phyloP scores from a whole-genome alignment of 2,329 filamentous ascomycete genomes.

The Dryadomyces sulphureus region DNA sequence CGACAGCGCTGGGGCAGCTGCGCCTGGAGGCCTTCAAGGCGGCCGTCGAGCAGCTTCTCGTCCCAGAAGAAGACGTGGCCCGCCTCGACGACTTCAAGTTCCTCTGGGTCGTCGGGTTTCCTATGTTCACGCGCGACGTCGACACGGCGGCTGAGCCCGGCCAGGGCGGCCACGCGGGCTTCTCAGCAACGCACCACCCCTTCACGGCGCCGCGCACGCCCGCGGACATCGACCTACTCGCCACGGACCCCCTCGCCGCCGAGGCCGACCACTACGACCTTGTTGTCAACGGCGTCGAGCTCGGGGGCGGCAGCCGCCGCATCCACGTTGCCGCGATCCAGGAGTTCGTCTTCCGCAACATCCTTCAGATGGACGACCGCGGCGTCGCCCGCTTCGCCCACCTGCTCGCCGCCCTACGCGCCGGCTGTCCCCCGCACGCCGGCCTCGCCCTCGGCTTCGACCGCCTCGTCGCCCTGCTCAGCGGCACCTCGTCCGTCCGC shows the following conservation, averaged over 20 bases:
- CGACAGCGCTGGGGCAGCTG: slow-evolving; percentile 56
- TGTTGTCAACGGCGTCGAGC: slow-evolving; percentile 86
- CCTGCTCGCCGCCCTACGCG: slow-evolving; percentile 63
- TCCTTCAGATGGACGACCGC: slow-evolving; percentile 61
- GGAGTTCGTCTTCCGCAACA: slow-evolving; percentile 67
- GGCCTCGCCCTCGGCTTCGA: slow-evolving; percentile 91
- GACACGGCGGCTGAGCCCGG: slow-evolving; percentile 52
- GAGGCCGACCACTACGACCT: slow-evolving; percentile 89
- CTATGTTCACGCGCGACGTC: slow-evolving; percentile 61
- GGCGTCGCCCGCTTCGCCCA: slow-evolving; percentile 74
- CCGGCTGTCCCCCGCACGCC: slow-evolving; percentile 88
- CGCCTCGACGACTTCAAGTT: slow-evolving; percentile 40
- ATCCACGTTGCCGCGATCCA: slow-evolving; percentile 79
- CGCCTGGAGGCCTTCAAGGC: slow-evolving; percentile 54
- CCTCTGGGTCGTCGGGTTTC: slow-evolving; percentile 81
- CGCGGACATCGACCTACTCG: slow-evolving; percentile 59
- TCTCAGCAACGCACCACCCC: slow-evolving; percentile 84
- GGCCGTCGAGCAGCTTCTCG: slow-evolving; percentile 47
- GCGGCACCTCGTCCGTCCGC: slow-evolving; percentile 59
- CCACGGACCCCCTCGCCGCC: slow-evolving; percentile 54
- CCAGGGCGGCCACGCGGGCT: slow-evolving; percentile 66
- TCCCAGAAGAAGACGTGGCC: slow-evolving; percentile 22
- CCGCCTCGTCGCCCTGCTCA: slow-evolving; percentile 65
- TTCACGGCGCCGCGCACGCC: slow-evolving; percentile 75
- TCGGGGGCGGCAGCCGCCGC: slow-evolving; percentile 84